Conservation (phyloP, 1,139 yeast genomes). For the Diutina pseudorugosa region DNA sequence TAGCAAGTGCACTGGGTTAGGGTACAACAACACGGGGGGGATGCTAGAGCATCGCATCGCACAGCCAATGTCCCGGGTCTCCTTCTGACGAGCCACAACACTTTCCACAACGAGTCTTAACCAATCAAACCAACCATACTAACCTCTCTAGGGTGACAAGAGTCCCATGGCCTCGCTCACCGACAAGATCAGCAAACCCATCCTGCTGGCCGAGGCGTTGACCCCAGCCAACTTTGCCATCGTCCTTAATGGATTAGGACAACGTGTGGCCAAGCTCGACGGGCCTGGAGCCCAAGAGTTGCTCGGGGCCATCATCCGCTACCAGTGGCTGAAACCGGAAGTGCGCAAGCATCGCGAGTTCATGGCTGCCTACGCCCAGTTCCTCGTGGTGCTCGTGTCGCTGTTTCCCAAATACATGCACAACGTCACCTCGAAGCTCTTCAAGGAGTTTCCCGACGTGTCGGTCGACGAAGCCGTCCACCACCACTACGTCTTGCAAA, state of each 20-base stretch:
- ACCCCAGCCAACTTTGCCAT: slow-evolving; percentile 22
- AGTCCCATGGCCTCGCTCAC: slow-evolving; percentile 25
- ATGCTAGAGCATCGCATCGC: slow-evolving; percentile 3
- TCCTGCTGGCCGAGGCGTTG: slow-evolving; percentile 22
- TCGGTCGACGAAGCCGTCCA: slow-evolving; percentile 10
- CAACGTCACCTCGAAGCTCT: slow-evolving; percentile 59
- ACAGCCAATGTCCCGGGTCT: background rate
- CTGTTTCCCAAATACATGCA: slow-evolving; percentile 84
- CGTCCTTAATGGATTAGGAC: slow-evolving; percentile 21
- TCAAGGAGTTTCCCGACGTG: slow-evolving; percentile 39
- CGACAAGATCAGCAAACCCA: slow-evolving; percentile 24
- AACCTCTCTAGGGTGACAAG: slow-evolving; percentile 21
- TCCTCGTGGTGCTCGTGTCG: slow-evolving; percentile 67
- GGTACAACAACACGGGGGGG: background rate
- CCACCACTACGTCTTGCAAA: slow-evolving; percentile 60
- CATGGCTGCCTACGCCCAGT: slow-evolving; percentile 47
- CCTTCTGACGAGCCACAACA: background rate
- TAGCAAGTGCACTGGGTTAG: background rate
- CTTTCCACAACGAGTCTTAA: background rate
- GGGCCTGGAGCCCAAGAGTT: slow-evolving; percentile 21
- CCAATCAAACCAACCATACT: slow-evolving; percentile 11
- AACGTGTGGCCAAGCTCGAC: slow-evolving; percentile 29
- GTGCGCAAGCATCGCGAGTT: slow-evolving; percentile 18
- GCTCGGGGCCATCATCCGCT: slow-evolving; percentile 24
- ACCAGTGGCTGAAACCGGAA: slow-evolving; percentile 42